Evolutionary conservation across 148 eudicot genomes (phyloP).

Genomic region (Cornus controversa): DNA sequence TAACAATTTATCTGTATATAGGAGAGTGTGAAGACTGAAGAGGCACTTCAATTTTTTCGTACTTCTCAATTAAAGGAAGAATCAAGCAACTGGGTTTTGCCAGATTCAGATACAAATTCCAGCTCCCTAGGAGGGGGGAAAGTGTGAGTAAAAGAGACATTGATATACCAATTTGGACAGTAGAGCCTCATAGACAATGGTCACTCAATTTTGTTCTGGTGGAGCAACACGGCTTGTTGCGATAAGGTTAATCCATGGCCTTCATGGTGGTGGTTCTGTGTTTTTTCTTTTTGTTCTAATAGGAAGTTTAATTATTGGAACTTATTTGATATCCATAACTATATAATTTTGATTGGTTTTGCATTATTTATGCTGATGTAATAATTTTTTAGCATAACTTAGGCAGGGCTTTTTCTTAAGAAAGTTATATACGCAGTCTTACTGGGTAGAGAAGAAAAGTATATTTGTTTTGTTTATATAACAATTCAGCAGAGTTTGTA

Average conservation of each 20-base stretch:
- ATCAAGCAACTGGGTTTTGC: no score
- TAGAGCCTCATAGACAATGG: background rate
- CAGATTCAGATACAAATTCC: background rate
- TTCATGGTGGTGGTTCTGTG: background rate
- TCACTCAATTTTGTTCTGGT: conserved; percentile 8
- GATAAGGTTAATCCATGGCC: background rate
- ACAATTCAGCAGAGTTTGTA: no score
- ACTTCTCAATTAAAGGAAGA: background rate
- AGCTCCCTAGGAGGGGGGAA: background rate
- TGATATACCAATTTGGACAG: background rate
- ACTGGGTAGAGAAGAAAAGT: no score
- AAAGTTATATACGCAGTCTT: no score
- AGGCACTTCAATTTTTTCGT: background rate
- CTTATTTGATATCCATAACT: background rate
- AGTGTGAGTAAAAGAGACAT: background rate
- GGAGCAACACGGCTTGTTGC: conserved; percentile 10
- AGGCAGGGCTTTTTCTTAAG: background rate
- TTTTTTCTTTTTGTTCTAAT: background rate
- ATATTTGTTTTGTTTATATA: no score
- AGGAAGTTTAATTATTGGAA: background rate
- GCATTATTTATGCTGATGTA: background rate
- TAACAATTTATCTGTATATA: background rate
- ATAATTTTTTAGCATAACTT: no score
- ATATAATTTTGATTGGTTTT: background rate
- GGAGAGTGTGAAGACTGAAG: no score